Conservation (phyloP, 306 rosid genomes). For the Canavalia gladiata region DNA sequence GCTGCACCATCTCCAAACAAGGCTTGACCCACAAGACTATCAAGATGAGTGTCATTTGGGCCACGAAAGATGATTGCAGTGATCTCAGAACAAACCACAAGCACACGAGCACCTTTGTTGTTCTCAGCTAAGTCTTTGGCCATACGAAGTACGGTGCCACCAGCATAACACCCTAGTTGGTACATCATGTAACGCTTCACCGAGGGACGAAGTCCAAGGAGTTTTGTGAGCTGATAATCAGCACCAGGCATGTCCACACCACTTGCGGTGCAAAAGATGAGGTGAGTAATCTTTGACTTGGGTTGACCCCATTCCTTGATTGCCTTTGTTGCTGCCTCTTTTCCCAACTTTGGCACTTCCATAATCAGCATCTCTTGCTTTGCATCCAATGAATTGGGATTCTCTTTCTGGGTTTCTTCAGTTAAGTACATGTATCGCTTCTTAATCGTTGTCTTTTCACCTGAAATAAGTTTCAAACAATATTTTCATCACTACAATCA, state of each 20-base stretch:
- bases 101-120: conserved; percentile 46
- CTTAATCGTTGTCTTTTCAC: conserved; percentile 50
- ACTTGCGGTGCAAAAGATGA: too few species aligned
- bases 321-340: conserved; percentile 47
- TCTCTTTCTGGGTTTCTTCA: conserved; percentile 47
- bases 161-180: conserved; percentile 49
- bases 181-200: conserved; percentile 55
- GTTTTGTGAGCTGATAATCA: conserved; percentile 48
- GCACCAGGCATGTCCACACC: neutral
- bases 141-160: conserved; percentile 46
- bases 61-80: conserved; percentile 44
- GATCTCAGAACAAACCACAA: conserved; percentile 48
- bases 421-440: conserved; percentile 48
- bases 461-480: conserved; percentile 19
- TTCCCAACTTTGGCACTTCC: conserved; percentile 52
- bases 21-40: conserved; percentile 51
- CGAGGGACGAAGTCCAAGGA: conserved; percentile 32
- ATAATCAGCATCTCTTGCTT: conserved; percentile 50
- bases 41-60: conserved; percentile 47
- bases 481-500: too few species aligned
- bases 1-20: conserved; percentile 52
- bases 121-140: conserved; percentile 49
- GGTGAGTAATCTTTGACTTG: too few species aligned
- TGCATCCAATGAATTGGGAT: conserved; percentile 49
- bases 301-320: too few species aligned